Evolutionary conservation across 208 protist species (phyloP).

Genomic region (Leishmania gerbilli): DNA sequence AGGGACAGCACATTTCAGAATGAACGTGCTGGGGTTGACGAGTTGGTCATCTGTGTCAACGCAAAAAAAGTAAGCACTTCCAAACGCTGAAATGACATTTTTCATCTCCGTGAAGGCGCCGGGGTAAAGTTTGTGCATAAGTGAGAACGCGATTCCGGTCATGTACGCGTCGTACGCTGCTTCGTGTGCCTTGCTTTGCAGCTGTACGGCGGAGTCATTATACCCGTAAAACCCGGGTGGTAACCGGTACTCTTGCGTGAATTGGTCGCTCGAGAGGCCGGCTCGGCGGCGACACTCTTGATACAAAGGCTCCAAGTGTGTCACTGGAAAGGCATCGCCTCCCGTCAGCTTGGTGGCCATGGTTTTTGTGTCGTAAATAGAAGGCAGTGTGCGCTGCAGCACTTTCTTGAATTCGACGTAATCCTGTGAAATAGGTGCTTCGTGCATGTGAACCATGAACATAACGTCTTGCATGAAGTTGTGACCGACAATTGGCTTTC

Average conservation of each 20-base stretch:
- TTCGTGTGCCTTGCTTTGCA: slow-evolving; percentile 53
- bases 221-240: slow-evolving; percentile 65
- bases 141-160: slow-evolving; percentile 59
- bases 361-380: slow-evolving; percentile 79
- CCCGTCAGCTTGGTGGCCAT: slow-evolving; percentile 29
- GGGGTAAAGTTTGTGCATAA: slow-evolving; percentile 19
- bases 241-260: slow-evolving; percentile 28
- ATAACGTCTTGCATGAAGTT: slow-evolving; percentile 84
- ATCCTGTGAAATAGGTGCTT: slow-evolving; percentile 36
- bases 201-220: slow-evolving; percentile 32
- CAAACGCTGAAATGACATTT: slow-evolving; percentile 65
- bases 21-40: slow-evolving; percentile 19
- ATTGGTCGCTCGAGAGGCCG: background rate
- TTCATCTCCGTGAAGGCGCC: slow-evolving; percentile 12
- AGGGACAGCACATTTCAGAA: slow-evolving; percentile 11
- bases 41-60: slow-evolving; percentile 14
- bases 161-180: slow-evolving; percentile 81
- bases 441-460: slow-evolving; percentile 87
- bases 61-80: slow-evolving; percentile 38
- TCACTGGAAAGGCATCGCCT: slow-evolving; percentile 22
- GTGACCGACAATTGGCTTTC: slow-evolving; percentile 79
- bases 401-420: slow-evolving; percentile 61
- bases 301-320: slow-evolving; percentile 48
- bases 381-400: slow-evolving; percentile 38
- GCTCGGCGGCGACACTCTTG: slow-evolving; percentile 33